A percentile compares a stretch with the other conserved stretches of the same genome.
These are phyloP conservation scores for Macrophomina tecta DNA, from an alignment of 2,329 filamentous ascomycete species.

Conservation along the genomic window DNA sequence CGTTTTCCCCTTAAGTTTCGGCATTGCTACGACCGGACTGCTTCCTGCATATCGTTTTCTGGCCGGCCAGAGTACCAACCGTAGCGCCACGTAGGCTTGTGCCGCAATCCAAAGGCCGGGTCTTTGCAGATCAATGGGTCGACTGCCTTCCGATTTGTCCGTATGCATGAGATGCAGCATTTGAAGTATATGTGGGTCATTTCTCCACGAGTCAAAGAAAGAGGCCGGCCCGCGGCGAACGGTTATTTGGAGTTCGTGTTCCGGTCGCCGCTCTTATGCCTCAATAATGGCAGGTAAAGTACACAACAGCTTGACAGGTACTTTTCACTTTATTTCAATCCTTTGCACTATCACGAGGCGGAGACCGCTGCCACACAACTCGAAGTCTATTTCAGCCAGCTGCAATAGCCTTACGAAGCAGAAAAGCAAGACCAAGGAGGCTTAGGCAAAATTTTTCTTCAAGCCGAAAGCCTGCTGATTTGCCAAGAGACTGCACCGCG, in stretches of 20 bases:
- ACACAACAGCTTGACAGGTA: neutral
- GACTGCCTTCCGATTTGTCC: neutral
- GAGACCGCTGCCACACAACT: neutral
- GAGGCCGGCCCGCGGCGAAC: neutral
- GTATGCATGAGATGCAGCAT: neutral
- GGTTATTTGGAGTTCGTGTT: neutral
- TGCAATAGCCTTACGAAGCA: neutral
- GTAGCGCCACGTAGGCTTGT: slow-evolving; percentile 6
- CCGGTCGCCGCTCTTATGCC: neutral
- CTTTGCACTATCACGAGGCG: neutral
- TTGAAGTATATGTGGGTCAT: neutral
- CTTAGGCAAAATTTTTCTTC: too few relatives aligned
- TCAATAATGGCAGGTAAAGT: neutral
- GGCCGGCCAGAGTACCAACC: neutral
- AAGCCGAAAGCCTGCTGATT: too few relatives aligned
- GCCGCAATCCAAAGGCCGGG: neutral
- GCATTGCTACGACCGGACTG: neutral
- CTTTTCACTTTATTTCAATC: neutral
- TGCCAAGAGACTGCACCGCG: too few relatives aligned
- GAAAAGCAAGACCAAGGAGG: too few relatives aligned
- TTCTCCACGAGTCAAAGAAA: neutral
- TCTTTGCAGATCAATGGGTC: neutral
- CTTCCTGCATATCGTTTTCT: neutral
- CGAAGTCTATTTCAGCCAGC: neutral
- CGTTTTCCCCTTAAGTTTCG: neutral